These are phyloP conservation scores for Flaveria ramosissima DNA, from an alignment of 129 eudicot species.

Conservation along the genomic window DNA sequence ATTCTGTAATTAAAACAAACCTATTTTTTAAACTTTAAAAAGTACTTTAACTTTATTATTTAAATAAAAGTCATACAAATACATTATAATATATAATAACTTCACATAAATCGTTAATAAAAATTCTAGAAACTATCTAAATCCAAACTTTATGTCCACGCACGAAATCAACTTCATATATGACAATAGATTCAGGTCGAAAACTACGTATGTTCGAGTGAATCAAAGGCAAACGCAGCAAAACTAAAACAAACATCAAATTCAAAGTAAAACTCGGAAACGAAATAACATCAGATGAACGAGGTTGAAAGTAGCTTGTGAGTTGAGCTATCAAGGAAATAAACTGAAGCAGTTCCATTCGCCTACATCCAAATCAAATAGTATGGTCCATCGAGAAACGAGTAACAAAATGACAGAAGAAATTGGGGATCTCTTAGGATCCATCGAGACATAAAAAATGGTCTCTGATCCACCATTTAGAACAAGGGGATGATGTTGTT, in stretches of 20 bases:
- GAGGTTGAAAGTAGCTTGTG: constrained; percentile 56
- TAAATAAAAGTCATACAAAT: too few species aligned
- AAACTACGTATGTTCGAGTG: too few species aligned
- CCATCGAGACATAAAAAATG: background rate
- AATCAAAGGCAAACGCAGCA: background rate
- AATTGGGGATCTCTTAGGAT: constrained; percentile 5
- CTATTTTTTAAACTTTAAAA: too few species aligned
- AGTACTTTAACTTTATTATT: too few species aligned
- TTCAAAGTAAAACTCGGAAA: background rate
- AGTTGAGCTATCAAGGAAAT: constrained; percentile 72
- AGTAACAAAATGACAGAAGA: constrained; percentile 16
- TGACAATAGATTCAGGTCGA: background rate
- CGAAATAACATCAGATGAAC: constrained; percentile 30
- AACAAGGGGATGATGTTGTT: constrained; percentile 15
- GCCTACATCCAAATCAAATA: constrained; percentile 43
- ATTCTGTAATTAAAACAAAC: too few species aligned
- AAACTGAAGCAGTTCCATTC: constrained; percentile 50
- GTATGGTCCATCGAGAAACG: constrained; percentile 29
- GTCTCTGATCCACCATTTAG: constrained; percentile 2
- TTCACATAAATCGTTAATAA: background rate
- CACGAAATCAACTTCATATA: background rate
- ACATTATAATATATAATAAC: background rate
- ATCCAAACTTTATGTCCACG: background rate
- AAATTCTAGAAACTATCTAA: background rate
- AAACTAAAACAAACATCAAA: background rate